Conservation (phyloP, 2,329 filamentous ascomycete genomes). For the Colletotrichum graminicola region DNA sequence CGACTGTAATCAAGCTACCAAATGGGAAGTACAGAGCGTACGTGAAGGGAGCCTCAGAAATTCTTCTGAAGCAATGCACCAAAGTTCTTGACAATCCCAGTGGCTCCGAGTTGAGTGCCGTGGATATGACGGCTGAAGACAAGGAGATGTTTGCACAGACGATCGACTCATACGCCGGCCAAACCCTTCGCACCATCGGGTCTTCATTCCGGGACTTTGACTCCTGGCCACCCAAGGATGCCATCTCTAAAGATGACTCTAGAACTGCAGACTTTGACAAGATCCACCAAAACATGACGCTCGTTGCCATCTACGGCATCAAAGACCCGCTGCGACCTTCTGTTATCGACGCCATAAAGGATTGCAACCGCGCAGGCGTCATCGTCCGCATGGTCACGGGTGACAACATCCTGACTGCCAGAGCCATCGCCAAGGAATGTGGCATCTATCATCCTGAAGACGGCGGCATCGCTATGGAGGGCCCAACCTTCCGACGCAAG, state of each 20-base stretch:
- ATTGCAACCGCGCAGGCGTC: constrained; percentile 74
- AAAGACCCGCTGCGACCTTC: constrained; percentile 75
- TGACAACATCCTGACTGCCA: constrained; percentile 59
- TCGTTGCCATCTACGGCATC: constrained; percentile 69
- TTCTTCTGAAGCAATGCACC: constrained; percentile 57
- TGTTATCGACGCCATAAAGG: constrained; percentile 71
- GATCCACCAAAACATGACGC: constrained; percentile 50
- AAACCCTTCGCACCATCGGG: constrained; percentile 57
- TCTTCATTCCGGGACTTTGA: constrained; percentile 60
- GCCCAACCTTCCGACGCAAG: constrained; percentile 67
- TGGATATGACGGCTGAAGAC: constrained; percentile 36
- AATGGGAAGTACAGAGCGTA: constrained; percentile 68
- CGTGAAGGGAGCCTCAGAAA: constrained; percentile 66
- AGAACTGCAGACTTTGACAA: constrained; percentile 70
- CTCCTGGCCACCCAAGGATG: constrained; percentile 70
- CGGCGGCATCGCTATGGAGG: constrained; percentile 68
- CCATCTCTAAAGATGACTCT: constrained; percentile 61
- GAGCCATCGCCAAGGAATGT: constrained; percentile 58
- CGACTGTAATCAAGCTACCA: constrained; percentile 68
- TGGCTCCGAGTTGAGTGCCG: not conserved
- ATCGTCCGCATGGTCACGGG: constrained; percentile 74
- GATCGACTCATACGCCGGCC: constrained; percentile 54
- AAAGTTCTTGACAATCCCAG: constrained; percentile 48
- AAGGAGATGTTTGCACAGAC: constrained; percentile 45
- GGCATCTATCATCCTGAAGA: constrained; percentile 52